phyloP scores from a whole-genome alignment of 768 basidiomycete genomes.

The Xerocomellus intermedius region DNA sequence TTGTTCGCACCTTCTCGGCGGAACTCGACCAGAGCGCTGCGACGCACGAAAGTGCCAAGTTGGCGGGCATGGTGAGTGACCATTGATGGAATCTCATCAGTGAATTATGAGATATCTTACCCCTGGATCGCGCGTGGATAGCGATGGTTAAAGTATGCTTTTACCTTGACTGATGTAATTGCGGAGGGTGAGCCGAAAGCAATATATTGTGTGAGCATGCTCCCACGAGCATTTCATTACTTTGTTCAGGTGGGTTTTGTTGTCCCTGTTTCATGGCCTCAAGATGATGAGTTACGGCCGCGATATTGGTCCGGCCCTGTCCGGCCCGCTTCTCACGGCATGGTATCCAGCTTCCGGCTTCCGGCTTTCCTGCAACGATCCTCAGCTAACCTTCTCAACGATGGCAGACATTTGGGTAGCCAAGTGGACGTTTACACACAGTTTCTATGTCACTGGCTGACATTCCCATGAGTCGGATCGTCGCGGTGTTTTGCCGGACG shows the following conservation, averaged over 20 bases:
- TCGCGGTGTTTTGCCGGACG: slow-evolving; percentile 9
- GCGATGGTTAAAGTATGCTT: slow-evolving; percentile 18
- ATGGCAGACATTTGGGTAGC: background rate
- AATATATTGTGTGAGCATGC: background rate
- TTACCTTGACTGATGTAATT: background rate
- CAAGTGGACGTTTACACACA: background rate
- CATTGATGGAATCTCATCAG: background rate
- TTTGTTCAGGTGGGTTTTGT: background rate
- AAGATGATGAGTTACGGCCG: background rate
- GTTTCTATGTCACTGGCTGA: slow-evolving; percentile 1
- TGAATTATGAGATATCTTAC: background rate
- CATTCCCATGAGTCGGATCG: slow-evolving; percentile 21
- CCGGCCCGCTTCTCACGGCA: background rate
- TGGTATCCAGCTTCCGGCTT: background rate
- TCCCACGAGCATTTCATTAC: background rate
- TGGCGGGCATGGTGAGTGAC: slow-evolving; percentile 43
- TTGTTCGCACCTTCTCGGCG: slow-evolving; percentile 57
- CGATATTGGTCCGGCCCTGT: background rate
- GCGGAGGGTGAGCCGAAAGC: background rate
- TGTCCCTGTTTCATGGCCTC: background rate
- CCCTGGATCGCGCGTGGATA: slow-evolving; percentile 15
- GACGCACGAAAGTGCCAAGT: slow-evolving; percentile 31
- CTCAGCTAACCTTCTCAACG: background rate
- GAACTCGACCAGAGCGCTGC: too few relatives aligned
- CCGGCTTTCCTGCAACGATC: background rate